phyloP scores from a whole-genome alignment of 2,329 filamentous ascomycete genomes.

The Penicillium sp. region DNA sequence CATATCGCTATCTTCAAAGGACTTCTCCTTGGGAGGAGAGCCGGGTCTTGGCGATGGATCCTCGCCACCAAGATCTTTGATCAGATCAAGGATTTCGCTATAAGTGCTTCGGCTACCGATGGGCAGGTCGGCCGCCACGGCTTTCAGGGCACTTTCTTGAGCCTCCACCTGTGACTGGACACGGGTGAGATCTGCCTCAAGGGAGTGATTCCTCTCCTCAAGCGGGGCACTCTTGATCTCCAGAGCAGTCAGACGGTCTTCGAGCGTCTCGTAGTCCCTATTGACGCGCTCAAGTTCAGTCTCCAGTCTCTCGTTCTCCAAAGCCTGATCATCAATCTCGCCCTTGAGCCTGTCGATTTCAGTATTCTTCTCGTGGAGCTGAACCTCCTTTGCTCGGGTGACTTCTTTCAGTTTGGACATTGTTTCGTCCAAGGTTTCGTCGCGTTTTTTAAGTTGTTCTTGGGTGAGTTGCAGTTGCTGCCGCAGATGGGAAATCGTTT shows the following conservation, averaged over 20 bases:
- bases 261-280: constrained; percentile 42
- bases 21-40: constrained; percentile 27
- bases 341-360: constrained; percentile 47
- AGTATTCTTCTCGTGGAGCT: constrained; percentile 43
- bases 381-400: constrained; percentile 40
- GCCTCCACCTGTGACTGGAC: constrained; percentile 45
- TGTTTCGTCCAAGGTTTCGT: constrained; percentile 43
- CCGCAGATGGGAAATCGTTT: constrained; percentile 42
- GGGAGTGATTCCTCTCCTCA: constrained; percentile 46
- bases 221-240: constrained; percentile 45
- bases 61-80: constrained; percentile 42
- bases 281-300: constrained; percentile 42
- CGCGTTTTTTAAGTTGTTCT: constrained; percentile 44
- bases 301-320: constrained; percentile 46
- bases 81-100: constrained; percentile 47
- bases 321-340: constrained; percentile 42
- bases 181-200: constrained; percentile 44
- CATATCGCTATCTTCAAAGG: constrained; percentile 28
- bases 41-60: constrained; percentile 23
- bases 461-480: constrained; percentile 42
- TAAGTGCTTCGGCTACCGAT: constrained; percentile 43
- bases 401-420: constrained; percentile 42
- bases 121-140: constrained; percentile 45
- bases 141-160: constrained; percentile 46
- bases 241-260: constrained; percentile 42